Conservation (phyloP, 352 stramenopile species). For the Stramenopiles sp. region DNA sequence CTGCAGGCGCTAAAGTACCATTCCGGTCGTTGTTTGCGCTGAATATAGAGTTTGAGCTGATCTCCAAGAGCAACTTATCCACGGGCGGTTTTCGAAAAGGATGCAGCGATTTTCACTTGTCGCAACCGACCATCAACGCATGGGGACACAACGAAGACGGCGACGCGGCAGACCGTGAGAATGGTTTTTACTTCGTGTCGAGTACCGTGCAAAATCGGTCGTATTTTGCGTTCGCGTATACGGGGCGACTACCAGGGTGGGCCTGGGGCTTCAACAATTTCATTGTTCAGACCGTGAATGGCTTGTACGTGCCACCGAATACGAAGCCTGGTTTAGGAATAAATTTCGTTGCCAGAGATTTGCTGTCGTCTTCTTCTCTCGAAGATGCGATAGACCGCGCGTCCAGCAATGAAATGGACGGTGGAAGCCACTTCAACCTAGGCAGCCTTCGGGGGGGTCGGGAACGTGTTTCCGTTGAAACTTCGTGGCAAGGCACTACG, state of each 20-base stretch:
- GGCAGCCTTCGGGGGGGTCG: not conserved
- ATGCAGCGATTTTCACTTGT: not conserved
- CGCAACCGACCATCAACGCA: not conserved
- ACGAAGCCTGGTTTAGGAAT: not conserved
- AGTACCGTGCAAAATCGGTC: not conserved
- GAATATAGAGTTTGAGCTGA: not conserved
- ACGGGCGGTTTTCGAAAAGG: not conserved
- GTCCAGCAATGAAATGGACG: not conserved
- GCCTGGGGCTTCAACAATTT: not conserved
- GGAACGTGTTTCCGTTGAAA: not conserved
- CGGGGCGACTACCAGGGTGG: not conserved
- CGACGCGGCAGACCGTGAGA: not conserved
- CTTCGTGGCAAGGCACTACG: not conserved
- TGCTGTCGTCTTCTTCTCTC: not conserved
- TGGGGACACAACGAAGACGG: not conserved
- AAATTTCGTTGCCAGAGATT: not conserved
- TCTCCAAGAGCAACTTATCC: not conserved
- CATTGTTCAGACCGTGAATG: not conserved
- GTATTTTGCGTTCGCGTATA: not conserved
- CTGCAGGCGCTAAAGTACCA: not conserved
- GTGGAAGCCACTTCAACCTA: not conserved
- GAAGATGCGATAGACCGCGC: not conserved
- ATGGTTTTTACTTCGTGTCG: constrained; percentile 3
- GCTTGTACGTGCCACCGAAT: not conserved
- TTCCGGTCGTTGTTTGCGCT: not conserved